Conservation (phyloP, 2,329 filamentous ascomycete species). For the Pseudopyrenochaeta lycopersici region DNA sequence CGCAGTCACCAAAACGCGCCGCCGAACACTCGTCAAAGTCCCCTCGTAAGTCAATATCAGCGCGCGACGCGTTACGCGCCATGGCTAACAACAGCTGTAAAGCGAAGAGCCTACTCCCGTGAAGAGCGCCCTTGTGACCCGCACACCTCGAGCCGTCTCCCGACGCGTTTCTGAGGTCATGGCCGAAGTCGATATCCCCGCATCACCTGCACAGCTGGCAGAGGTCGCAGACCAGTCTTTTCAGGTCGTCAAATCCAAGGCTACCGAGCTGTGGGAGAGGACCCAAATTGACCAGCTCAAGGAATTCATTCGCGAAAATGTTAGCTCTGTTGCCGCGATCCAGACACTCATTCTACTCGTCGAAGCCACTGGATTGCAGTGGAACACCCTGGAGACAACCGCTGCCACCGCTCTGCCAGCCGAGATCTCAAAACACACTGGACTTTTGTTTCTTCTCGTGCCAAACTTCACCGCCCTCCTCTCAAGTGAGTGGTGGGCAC, state of each 20-base stretch:
- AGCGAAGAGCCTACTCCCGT: slow-evolving; percentile 55
- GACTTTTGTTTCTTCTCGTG: slow-evolving; percentile 61
- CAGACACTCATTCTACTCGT: slow-evolving; percentile 62
- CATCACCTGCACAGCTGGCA: slow-evolving; percentile 71
- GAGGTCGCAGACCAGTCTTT: slow-evolving; percentile 73
- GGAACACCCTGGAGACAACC: slow-evolving; percentile 74
- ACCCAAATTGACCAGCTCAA: slow-evolving; percentile 73
- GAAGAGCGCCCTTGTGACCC: slow-evolving; percentile 50
- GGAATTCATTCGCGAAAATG: slow-evolving; percentile 71
- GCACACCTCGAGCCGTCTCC: slow-evolving; percentile 47
- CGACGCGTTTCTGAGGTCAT: slow-evolving; percentile 66
- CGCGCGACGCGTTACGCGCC: slow-evolving; percentile 37
- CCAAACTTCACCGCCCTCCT: slow-evolving; percentile 85
- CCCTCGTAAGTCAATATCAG: slow-evolving; percentile 35
- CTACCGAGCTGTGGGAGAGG: slow-evolving; percentile 69
- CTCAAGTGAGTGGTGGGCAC: slow-evolving; percentile 82
- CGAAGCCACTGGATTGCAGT: slow-evolving; percentile 73
- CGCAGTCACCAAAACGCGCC: slow-evolving; percentile 40
- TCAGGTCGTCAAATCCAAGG: slow-evolving; percentile 74
- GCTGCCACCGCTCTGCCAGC: slow-evolving; percentile 52
- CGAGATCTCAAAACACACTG: neutral
- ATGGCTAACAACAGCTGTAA: slow-evolving; percentile 34
- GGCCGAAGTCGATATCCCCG: slow-evolving; percentile 67
- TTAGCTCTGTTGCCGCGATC: slow-evolving; percentile 71
- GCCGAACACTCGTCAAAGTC: slow-evolving; percentile 45